Base-by-base conservation (phyloP, 2,329 filamentous ascomycete genomes). In the Ceratocystis alfenasii region DNA sequence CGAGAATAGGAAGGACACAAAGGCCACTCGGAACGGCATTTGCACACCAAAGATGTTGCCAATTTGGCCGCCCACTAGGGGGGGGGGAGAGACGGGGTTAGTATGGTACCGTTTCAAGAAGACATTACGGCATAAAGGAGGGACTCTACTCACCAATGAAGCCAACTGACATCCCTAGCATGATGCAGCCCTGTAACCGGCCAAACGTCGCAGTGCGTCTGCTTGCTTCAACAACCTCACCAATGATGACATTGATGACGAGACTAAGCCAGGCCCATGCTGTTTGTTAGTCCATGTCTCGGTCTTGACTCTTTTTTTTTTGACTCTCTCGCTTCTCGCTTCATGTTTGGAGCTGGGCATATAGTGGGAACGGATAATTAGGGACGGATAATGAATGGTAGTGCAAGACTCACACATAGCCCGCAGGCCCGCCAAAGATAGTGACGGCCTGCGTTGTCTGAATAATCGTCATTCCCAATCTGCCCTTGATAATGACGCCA, bases 371-470 rank as follows among this genome's bases (percentile, higher is more conserved):
- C 36, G 36, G 36, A 3, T 12, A 41, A 41, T 41, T 41, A 41
- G 3, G 10, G 10, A 12, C 36, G 10, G 36, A 41, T 12, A 15
- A 1, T 6, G 0, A 1, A 36, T 22, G 5, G 22, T 10, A 17
- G 45, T 7, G n/a, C 12, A 15, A 62, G 17, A 41, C 75, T 68
- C 65, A 78, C 75, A 89, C 80, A 70, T 88, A 89, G 0, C 87
- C 87, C 0, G 82, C 81, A 0, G 87, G 87, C 0, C 87, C 87
- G 0, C 87, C 87, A 1, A 89, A 69, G 17, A 89, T 77, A 0
- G 85, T 88, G 65, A 89, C 85, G 17, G 86, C 74, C 74, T 90
- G 87, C 0, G 83, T 86, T 30, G 75, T 74, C 73, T 90, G 87
- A 36, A 89, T 82, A 33, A 89, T 85, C 15, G 83, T 74, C 70